Evolutionary conservation across 116 monocot genomes (phyloP), one percentile per base, ranked within the genome.

Genomic region (Cymodocea nodosa): DNA sequence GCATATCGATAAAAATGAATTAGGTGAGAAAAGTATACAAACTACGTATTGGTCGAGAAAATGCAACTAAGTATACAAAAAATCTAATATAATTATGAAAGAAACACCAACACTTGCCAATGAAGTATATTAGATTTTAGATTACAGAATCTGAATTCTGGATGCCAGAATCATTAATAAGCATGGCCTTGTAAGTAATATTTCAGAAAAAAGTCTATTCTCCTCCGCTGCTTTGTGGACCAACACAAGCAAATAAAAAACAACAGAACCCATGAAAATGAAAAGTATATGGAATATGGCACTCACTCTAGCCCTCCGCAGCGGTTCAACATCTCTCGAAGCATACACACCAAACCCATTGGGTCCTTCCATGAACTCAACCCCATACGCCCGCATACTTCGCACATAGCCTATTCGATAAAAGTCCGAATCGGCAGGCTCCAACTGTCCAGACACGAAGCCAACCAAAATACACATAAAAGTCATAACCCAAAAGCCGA

Each of bases 331-430:
- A 64, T 97, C 86, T 51, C 77, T 70, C 15, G 88, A 74, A 11
- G 97, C 97, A 62, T 81, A 91, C 25, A 88, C 88, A 24, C 88
- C 91, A 37, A 91, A 88, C 40, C 97, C 91, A 77, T 89, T 74
- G 0, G 97, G 88, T 3, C 97, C 91, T 71, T 97, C 91, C 86
- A 80, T 78, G 82, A 91, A 97, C 60, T 88, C 86, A 48, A 97
- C 73, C 16, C 97, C 97, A 66, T 91, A 91, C 11, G 85, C 97
- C 52, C 97, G 70, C 23, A 97, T 64, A 73, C 82, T 86, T 69
- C 92, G 65, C 60, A 75, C 80, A 23, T 86, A 91, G 56, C 88
- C 97, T 20, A 97, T 91, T 72, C 73, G 80, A 64, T 97, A 97
- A 57, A 97, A 87, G 63, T 97, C 97, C 2, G 97, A 88, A 61